A percentile compares a stretch with the other conserved stretches of the same genome.
Evolutionary conservation across 2,329 filamentous ascomycete species (phyloP).

Genomic region (Onygenales sp.): DNA sequence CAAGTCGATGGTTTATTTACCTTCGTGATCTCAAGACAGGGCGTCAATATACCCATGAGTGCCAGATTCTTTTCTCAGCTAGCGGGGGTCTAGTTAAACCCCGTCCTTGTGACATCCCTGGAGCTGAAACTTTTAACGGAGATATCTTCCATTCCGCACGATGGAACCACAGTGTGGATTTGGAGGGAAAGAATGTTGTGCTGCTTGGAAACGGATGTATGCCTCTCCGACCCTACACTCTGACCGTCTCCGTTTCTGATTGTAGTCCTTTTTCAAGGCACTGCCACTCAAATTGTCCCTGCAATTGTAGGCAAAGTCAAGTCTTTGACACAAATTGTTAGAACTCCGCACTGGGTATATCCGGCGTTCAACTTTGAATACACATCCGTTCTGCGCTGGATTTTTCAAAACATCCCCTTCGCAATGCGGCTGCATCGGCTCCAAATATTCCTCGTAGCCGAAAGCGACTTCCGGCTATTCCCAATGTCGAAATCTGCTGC

Average conservation of each 20-base stretch:
- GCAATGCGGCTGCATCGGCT: constrained; percentile 27
- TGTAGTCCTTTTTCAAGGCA: constrained; percentile 9
- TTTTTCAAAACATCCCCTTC: constrained; percentile 40
- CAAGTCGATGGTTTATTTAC: constrained; percentile 37
- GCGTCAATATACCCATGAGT: constrained; percentile 26
- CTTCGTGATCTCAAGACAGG: constrained; percentile 18
- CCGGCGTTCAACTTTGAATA: constrained; percentile 31
- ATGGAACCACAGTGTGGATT: constrained; percentile 16
- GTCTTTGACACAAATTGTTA: constrained; percentile 48
- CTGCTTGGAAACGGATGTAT: constrained; percentile 26
- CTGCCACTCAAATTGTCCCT: constrained; percentile 19
- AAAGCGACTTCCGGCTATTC: constrained; percentile 20
- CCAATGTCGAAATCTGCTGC: constrained; percentile 37
- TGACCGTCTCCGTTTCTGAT: neutral
- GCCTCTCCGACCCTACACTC: neutral
- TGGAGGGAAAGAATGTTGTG: constrained; percentile 19
- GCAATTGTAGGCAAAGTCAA: constrained; percentile 34
- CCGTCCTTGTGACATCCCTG: constrained; percentile 29
- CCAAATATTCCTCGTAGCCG: constrained; percentile 25
- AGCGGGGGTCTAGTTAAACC: constrained; percentile 47
- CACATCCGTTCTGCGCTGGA: constrained; percentile 40
- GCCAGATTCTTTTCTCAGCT: constrained; percentile 42
- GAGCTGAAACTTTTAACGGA: constrained; percentile 14
- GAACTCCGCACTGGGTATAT: constrained; percentile 48
- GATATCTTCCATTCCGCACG: constrained; percentile 19